A percentile compares a stretch with the other conserved stretches of the same genome.
phyloP scores from a whole-genome alignment of 345 rosid genomes.

The Eutrema heterophyllum region DNA sequence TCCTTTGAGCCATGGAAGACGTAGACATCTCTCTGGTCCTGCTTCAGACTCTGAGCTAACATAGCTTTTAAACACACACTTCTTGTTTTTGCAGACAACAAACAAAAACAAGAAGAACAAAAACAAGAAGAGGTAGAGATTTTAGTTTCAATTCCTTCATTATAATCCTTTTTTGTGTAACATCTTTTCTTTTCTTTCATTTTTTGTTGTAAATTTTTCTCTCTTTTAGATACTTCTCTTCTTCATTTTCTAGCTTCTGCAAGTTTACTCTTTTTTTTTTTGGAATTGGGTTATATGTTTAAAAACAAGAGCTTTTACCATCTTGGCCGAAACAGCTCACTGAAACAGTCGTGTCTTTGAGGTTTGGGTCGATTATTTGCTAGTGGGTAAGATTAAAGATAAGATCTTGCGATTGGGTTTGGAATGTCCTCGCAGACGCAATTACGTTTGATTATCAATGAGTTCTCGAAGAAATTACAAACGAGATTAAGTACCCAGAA shows the following conservation, averaged over 20 bases:
- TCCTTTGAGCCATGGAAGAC: constrained; percentile 28
- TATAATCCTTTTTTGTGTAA: background rate
- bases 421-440: constrained; percentile 22
- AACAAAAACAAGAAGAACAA: too few species aligned
- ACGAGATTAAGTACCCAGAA: constrained; percentile 50
- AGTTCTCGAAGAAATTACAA: constrained; percentile 48
- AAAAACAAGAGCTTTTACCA: background rate
- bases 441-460: constrained; percentile 35
- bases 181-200: background rate
- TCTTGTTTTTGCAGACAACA: background rate
- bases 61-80: constrained; percentile 10
- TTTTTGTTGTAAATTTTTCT: background rate
- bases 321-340: too few species aligned
- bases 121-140: background rate
- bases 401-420: background rate
- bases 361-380: background rate
- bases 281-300: background rate
- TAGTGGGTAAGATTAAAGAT: background rate
- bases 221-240: background rate
- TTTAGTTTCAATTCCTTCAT: background rate
- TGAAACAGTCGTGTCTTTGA: background rate
- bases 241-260: constrained; percentile 9
- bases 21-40: constrained; percentile 35
- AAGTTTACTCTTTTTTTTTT: background rate
- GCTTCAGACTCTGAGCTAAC: constrained; percentile 37